Evolutionary conservation across 176 grass and related monocot genomes (phyloP).

Genomic region (Urochloa ruziziensis): DNA sequence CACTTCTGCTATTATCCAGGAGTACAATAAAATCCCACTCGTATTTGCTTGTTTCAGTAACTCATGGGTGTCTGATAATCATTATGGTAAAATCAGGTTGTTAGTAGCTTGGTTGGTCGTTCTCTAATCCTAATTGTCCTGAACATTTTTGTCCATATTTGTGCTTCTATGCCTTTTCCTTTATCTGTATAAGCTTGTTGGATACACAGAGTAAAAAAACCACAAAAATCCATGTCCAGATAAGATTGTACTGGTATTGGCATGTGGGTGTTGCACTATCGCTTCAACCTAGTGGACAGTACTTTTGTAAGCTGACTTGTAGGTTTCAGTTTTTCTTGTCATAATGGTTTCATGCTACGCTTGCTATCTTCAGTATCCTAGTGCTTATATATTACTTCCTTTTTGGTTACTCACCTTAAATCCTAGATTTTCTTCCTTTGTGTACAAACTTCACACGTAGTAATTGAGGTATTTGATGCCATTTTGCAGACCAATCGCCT

Average conservation of each 20-base stretch:
- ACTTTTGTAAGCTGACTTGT: background rate
- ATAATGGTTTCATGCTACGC: background rate
- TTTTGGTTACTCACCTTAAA: background rate
- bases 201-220: background rate
- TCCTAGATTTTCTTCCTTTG: background rate
- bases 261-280: background rate
- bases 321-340: too few species aligned
- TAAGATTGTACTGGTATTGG: background rate
- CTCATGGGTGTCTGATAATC: background rate
- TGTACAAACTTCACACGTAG: background rate
- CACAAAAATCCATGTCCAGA: background rate
- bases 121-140: background rate
- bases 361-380: background rate
- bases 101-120: background rate
- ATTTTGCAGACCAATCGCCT: constrained; percentile 63
- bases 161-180: background rate
- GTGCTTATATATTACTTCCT: background rate
- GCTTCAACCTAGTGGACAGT: background rate
- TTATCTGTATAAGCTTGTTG: background rate
- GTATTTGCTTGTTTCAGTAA: background rate
- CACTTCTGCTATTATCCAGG: background rate
- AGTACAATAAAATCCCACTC: background rate
- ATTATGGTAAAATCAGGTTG: background rate
- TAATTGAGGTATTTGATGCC: background rate
- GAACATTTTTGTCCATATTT: background rate